Evolutionary conservation across 2,329 filamentous ascomycete species (phyloP).

Genomic region (Zasmidium angulare): DNA sequence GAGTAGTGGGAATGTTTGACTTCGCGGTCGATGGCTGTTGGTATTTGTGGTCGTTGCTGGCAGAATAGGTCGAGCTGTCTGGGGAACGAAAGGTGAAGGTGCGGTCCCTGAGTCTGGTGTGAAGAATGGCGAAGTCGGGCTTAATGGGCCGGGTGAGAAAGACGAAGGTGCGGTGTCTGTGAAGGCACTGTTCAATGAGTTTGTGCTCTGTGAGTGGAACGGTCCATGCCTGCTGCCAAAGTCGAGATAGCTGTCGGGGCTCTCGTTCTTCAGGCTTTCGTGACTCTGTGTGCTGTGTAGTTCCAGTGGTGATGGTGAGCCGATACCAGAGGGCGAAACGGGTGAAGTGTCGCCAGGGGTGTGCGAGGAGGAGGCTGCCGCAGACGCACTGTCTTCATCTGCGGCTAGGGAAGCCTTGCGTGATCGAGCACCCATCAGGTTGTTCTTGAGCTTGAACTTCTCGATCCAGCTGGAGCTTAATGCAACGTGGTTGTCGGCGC

Average conservation of each 20-base stretch:
- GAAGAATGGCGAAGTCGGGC: constrained; percentile 75
- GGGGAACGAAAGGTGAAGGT: constrained; percentile 62
- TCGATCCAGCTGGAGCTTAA: constrained; percentile 81
- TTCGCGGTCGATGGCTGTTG: constrained; percentile 73
- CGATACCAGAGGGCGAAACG: constrained; percentile 65
- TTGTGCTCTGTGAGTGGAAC: constrained; percentile 64
- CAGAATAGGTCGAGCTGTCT: constrained; percentile 35
- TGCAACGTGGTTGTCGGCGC: constrained; percentile 69
- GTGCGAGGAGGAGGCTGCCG: constrained; percentile 57
- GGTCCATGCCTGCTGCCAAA: constrained; percentile 62
- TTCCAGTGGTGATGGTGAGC: constrained; percentile 69
- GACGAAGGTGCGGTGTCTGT: constrained; percentile 64
- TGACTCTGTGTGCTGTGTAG: constrained; percentile 62
- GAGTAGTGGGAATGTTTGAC: constrained; percentile 80
- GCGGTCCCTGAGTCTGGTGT: constrained; percentile 70
- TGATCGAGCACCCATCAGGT: constrained; percentile 54
- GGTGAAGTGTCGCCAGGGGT: constrained; percentile 68
- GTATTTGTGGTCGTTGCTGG: constrained; percentile 47
- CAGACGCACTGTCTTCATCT: constrained; percentile 68
- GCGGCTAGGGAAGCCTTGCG: constrained; percentile 56
- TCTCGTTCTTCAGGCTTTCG: constrained; percentile 64
- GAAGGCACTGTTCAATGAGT: constrained; percentile 67
- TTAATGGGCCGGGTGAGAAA: constrained; percentile 70
- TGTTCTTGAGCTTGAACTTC: constrained; percentile 92
- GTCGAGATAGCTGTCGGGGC: constrained; percentile 59